Conservation (phyloP, 2,329 filamentous ascomycete species). For the Sclerotinia subarctica region DNA sequence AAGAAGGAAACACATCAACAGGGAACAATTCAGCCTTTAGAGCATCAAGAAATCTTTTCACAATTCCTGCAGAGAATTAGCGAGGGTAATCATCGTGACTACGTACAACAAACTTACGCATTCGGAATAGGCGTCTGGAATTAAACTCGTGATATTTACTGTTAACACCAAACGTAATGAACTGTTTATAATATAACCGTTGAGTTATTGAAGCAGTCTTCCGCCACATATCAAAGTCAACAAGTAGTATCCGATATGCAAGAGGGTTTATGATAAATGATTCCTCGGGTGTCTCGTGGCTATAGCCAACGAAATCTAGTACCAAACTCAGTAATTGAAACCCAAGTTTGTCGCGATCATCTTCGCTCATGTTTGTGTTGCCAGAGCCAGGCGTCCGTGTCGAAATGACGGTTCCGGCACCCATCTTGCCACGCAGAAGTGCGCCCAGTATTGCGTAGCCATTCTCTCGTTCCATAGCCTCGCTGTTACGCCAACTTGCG, state of each 20-base stretch:
- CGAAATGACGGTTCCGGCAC: slow-evolving; percentile 45
- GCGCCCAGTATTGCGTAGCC: slow-evolving; percentile 87
- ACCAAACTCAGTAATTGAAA: slow-evolving; percentile 71
- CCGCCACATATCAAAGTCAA: slow-evolving; percentile 93
- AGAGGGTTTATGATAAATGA: slow-evolving; percentile 95
- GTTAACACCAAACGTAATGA: slow-evolving; percentile 79
- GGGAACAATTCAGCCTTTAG: slow-evolving; percentile 81
- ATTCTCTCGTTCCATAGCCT: slow-evolving; percentile 95
- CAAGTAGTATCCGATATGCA: slow-evolving; percentile 85
- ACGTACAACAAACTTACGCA: slow-evolving; percentile 62
- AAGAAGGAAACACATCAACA: slow-evolving; percentile 68
- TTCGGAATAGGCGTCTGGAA: slow-evolving; percentile 76
- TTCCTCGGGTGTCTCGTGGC: slow-evolving; percentile 71
- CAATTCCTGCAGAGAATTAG: slow-evolving; percentile 60
- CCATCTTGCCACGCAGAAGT: slow-evolving; percentile 79
- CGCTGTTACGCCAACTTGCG: slow-evolving; percentile 94
- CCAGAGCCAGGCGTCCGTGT: slow-evolving; percentile 38
- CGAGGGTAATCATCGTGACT: not conserved
- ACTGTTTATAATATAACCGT: slow-evolving; percentile 89
- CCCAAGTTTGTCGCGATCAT: slow-evolving; percentile 54
- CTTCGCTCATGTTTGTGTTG: slow-evolving; percentile 43
- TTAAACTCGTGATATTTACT: slow-evolving; percentile 95
- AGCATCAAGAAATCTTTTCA: slow-evolving; percentile 85
- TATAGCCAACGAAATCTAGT: slow-evolving; percentile 85
- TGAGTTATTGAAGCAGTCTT: slow-evolving; percentile 73